Percentiles rank a stretch among this genome's conserved stretches.
Conservation (phyloP, 2,329 filamentous ascomycete species). For the Aurifilum marmelostoma region DNA sequence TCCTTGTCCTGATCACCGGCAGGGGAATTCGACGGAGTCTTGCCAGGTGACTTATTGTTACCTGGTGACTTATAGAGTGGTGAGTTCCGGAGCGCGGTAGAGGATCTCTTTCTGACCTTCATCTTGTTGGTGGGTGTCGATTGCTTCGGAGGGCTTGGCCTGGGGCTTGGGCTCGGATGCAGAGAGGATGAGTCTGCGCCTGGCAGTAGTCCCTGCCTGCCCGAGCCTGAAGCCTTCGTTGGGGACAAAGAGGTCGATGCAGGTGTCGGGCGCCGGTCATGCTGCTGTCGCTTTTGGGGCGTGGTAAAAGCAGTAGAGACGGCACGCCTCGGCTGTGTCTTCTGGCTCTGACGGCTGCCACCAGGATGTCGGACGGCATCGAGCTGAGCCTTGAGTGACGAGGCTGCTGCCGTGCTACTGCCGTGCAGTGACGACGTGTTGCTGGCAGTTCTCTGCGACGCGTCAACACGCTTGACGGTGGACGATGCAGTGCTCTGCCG, state of each 20-base stretch:
- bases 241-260: not conserved
- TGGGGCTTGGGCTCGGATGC: constrained; percentile 5
- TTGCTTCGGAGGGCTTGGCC: constrained; percentile 7
- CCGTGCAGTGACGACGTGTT: not conserved
- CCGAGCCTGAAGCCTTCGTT: not conserved
- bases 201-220: too few relatives aligned
- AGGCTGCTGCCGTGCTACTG: constrained; percentile 4
- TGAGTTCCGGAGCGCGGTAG: not conserved
- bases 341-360: not conserved
- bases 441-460: not conserved
- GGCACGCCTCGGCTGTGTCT: not conserved
- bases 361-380: constrained; percentile 11
- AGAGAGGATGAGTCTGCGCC: not conserved
- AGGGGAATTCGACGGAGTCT: constrained; percentile 17
- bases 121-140: constrained; percentile 24
- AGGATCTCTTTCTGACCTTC: constrained; percentile 21
- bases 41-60: constrained; percentile 3
- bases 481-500: not conserved
- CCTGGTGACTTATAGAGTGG: not conserved
- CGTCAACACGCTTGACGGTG: not conserved
- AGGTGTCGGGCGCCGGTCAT: not conserved
- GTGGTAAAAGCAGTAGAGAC: constrained; percentile 6
- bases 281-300: constrained; percentile 1
- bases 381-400: constrained; percentile 26
- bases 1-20: not conserved